Conservation (phyloP, 2,329 filamentous ascomycete species). For the Coniochaeta pulveracea region DNA sequence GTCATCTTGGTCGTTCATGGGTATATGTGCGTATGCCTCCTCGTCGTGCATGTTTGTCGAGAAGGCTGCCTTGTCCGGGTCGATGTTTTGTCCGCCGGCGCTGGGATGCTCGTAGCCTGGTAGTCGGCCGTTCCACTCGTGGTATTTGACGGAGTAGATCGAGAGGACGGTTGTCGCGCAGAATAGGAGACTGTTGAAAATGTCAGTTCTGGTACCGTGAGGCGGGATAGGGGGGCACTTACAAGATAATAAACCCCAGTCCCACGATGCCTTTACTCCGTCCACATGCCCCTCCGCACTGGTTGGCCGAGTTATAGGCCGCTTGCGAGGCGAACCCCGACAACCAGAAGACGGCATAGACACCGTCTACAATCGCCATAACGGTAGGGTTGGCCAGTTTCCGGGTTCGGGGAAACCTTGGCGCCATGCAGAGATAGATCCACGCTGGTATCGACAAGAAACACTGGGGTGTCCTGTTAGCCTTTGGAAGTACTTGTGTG, state of each 20-base stretch:
- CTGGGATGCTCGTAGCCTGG: constrained; percentile 46
- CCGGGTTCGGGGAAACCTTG: constrained; percentile 49
- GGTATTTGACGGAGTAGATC: constrained; percentile 49
- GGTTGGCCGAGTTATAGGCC: constrained; percentile 45
- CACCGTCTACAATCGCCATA: constrained; percentile 45
- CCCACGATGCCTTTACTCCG: constrained; percentile 53
- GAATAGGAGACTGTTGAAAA: constrained; percentile 41
- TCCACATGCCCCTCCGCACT: constrained; percentile 45
- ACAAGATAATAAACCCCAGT: constrained; percentile 52
- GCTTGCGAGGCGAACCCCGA: constrained; percentile 57
- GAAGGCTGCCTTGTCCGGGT: constrained; percentile 59
- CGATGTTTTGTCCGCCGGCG: constrained; percentile 38
- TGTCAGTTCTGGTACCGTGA: constrained; percentile 3
- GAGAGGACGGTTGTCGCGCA: constrained; percentile 41
- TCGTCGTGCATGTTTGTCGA: constrained; percentile 57
- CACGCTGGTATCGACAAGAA: constrained; percentile 53
- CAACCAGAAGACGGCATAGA: constrained; percentile 52
- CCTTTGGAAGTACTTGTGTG: background rate
- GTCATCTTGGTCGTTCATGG: constrained; percentile 41
- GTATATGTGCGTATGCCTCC: constrained; percentile 51
- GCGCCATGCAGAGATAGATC: constrained; percentile 54
- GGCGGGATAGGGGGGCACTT: constrained; percentile 17
- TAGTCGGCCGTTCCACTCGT: constrained; percentile 47
- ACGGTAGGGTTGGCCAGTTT: constrained; percentile 50
- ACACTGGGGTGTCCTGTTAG: constrained; percentile 39